Conservation (phyloP, 2,329 filamentous ascomycete genomes). For the Byssochlamys sp. region DNA sequence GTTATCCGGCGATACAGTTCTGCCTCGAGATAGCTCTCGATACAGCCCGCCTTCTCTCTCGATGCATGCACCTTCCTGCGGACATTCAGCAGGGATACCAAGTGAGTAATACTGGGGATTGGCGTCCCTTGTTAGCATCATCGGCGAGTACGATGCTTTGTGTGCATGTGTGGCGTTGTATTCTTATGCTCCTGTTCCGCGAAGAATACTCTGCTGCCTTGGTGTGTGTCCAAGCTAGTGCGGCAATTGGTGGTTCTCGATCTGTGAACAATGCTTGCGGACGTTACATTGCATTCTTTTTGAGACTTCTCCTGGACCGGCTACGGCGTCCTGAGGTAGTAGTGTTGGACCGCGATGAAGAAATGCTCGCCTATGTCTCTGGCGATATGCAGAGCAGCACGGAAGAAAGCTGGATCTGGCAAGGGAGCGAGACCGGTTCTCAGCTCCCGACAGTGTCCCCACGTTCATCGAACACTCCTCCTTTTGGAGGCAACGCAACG, state of each 20-base stretch:
- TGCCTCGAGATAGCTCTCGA: slow-evolving; percentile 68
- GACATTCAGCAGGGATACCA: slow-evolving; percentile 24
- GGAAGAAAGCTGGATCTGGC: slow-evolving; percentile 77
- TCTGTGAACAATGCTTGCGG: slow-evolving; percentile 70
- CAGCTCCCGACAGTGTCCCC: slow-evolving; percentile 22
- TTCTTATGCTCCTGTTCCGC: slow-evolving; percentile 67
- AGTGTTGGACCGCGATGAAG: slow-evolving; percentile 61
- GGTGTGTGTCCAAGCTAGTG: slow-evolving; percentile 61
- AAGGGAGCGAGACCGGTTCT: slow-evolving; percentile 46
- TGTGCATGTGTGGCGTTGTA: slow-evolving; percentile 77
- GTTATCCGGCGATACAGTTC: slow-evolving; percentile 63
- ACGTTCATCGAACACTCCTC: slow-evolving; percentile 8
- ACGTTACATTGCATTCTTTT: slow-evolving; percentile 71
- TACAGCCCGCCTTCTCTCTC: slow-evolving; percentile 64
- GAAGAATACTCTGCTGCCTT: slow-evolving; percentile 64
- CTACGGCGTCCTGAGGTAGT: slow-evolving; percentile 34
- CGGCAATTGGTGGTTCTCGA: slow-evolving; percentile 60
- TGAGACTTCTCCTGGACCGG: slow-evolving; percentile 55
- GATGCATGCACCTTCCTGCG: slow-evolving; percentile 43
- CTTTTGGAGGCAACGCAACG: slow-evolving; percentile 4
- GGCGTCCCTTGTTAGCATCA: slow-evolving; percentile 52
- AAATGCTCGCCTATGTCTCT: slow-evolving; percentile 75
- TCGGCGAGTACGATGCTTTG: slow-evolving; percentile 67
- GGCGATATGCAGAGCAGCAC: slow-evolving; percentile 74
- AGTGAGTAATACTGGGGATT: slow-evolving; percentile 24